phyloP scores from a whole-genome alignment of 306 rosid genomes.

The Carpinus viminea region DNA sequence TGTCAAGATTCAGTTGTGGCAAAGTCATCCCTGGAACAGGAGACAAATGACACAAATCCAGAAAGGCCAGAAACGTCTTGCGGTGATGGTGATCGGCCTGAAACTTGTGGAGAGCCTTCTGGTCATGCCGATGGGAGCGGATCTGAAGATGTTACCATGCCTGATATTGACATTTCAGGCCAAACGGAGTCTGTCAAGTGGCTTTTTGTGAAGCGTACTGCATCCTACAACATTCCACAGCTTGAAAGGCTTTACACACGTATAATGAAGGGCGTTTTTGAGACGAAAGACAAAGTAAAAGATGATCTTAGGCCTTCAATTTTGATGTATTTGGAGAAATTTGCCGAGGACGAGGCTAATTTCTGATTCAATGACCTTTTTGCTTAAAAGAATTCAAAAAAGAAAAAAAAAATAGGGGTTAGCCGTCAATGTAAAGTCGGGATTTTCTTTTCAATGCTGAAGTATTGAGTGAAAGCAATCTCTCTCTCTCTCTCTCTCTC shows the following conservation, averaged over 20 bases:
- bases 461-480: conserved; percentile 37
- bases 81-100: conserved; percentile 38
- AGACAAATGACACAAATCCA: conserved; percentile 31
- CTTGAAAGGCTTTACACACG: conserved; percentile 88
- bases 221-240: conserved; percentile 67
- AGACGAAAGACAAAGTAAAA: conserved; percentile 43
- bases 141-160: conserved; percentile 40
- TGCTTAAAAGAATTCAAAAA: conserved; percentile 18
- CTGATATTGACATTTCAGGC: conserved; percentile 48
- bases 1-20: conserved; percentile 39
- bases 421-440: conserved; percentile 57
- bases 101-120: conserved; percentile 40
- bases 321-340: conserved; percentile 64
- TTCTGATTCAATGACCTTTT: conserved; percentile 44
- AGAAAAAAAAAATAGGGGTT: conserved; percentile 12
- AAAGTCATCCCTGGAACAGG: conserved; percentile 53
- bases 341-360: conserved; percentile 75
- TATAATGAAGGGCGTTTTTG: conserved; percentile 85
- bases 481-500: conserved; percentile 5
- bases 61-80: conserved; percentile 42
- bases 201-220: conserved; percentile 55
- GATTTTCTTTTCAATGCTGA: conserved; percentile 41
- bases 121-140: conserved; percentile 36
- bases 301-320: conserved; percentile 57
- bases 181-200: conserved; percentile 61